Percentiles rank a stretch among this genome's conserved stretches.
Conservation (phyloP, 2,329 filamentous ascomycete genomes). For the Neospermospora avenae region DNA sequence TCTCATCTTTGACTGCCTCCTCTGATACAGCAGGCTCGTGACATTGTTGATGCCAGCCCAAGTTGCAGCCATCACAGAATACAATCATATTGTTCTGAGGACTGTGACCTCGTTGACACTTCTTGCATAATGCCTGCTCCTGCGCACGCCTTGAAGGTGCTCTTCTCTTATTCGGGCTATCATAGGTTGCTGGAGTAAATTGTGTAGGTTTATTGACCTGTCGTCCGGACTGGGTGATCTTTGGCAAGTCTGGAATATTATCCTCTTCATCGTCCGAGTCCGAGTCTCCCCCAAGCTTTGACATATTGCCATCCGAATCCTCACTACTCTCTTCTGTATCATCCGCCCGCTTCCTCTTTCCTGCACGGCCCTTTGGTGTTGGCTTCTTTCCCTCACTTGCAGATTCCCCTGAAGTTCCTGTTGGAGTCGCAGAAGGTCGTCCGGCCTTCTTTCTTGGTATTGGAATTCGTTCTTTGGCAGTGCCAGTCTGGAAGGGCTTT, state of each 20-base stretch:
- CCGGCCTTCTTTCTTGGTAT: constrained; percentile 15
- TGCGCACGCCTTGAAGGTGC: constrained; percentile 54
- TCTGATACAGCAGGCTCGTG: constrained; percentile 73
- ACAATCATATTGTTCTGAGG: constrained; percentile 76
- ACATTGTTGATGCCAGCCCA: constrained; percentile 77
- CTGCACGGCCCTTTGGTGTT: constrained; percentile 21
- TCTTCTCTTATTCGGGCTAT: constrained; percentile 39
- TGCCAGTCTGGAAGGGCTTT: constrained; percentile 9
- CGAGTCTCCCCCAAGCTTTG: constrained; percentile 37
- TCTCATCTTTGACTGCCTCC: constrained; percentile 62
- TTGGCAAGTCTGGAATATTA: constrained; percentile 51
- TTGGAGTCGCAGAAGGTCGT: constrained; percentile 27
- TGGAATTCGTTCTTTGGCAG: constrained; percentile 15
- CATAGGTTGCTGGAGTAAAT: constrained; percentile 56
- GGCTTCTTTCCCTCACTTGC: constrained; percentile 22
- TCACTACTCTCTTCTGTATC: constrained; percentile 30
- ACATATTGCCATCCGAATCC: constrained; percentile 33
- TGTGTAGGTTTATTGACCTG: constrained; percentile 64
- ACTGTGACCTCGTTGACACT: constrained; percentile 69
- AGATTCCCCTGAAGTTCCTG: constrained; percentile 20
- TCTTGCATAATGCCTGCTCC: constrained; percentile 62
- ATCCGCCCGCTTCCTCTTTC: constrained; percentile 34
- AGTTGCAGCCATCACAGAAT: constrained; percentile 79
- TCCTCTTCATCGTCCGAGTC: constrained; percentile 38
- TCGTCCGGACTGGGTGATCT: constrained; percentile 72